Evolutionary conservation across 805 yeast species (phyloP), one percentile per base, ranked within the genome.

Genomic region (Monosporozyma aquatica): DNA sequence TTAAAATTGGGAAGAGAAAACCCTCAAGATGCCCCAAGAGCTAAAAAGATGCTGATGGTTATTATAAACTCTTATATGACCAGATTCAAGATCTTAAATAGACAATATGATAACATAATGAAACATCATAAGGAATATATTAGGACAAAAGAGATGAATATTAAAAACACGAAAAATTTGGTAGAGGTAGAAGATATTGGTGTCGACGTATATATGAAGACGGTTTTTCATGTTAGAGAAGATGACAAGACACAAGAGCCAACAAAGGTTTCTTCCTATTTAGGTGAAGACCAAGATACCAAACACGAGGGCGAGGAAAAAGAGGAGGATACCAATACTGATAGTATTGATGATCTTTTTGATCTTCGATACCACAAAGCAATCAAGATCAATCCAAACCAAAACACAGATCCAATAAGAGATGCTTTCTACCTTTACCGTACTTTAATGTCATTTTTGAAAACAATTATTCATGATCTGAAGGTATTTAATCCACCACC

Each of bases 401-500:
- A 72, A 0, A 65, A 62, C 9, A 53, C 55, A 24, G 90, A 84
- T 49, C 85, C 89, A 11, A 67, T 86, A 41, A 87, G 87, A 53
- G 96, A 89, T 58, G 90, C 96, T 1, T 75, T 94, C 35, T 85
- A 84, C 53, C 66, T 92, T 24, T 87, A 87, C 73, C 76, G 90
- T 49, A 87, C 95, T 4, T 66, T 94, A 42, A 76, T 92, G 81
- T 83, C 89, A 4, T 92, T 92, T 57, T 68, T 92, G 54, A 87
- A 89, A 58, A 85, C 96, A 0, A 83, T 87, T 34, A 82, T 90
- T 54, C 85, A 81, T 61, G 95, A 95, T 3, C 68, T 94, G 50
- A 87, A 87, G 57, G 79, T 80, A 41, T 87, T 95, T 58, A 90
- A 89, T 56, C 95, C 96, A 1, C 82, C 90, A 1, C 82, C 94